These are phyloP conservation scores for Schizothecium vesticola DNA, from an alignment of 495 filamentous ascomycete genomes.

Conservation along the genomic window DNA sequence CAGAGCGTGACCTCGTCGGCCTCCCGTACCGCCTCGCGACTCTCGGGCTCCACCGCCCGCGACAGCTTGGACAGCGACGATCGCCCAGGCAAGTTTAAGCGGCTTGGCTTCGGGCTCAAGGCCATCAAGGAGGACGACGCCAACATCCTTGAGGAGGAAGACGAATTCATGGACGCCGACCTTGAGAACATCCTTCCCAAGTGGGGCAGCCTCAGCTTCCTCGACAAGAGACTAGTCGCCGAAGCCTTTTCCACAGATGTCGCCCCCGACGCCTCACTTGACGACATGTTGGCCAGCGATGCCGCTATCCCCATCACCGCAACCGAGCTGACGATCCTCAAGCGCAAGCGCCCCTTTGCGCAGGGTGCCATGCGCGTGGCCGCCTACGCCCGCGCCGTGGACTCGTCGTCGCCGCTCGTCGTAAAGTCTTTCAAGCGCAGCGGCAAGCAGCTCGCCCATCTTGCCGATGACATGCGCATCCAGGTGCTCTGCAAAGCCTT, in stretches of 20 bases:
- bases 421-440: slow-evolving; percentile 29
- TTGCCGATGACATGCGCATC: slow-evolving; percentile 32
- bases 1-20: slow-evolving; percentile 29
- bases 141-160: slow-evolving; percentile 14
- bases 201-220: slow-evolving; percentile 27
- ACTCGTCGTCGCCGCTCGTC: slow-evolving; percentile 24
- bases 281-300: slow-evolving; percentile 13
- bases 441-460: slow-evolving; percentile 21
- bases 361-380: slow-evolving; percentile 28
- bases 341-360: slow-evolving; percentile 27
- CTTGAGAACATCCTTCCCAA: slow-evolving; percentile 20
- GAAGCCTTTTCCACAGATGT: slow-evolving; percentile 29
- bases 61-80: neutral
- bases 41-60: slow-evolving; percentile 1
- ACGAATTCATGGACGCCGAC: neutral
- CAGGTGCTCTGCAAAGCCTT: slow-evolving; percentile 37
- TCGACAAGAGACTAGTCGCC: slow-evolving; percentile 22
- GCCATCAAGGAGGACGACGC: slow-evolving; percentile 17
- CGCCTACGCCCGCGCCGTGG: slow-evolving; percentile 26
- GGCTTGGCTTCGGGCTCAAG: slow-evolving; percentile 6
- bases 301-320: slow-evolving; percentile 22
- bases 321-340: slow-evolving; percentile 24
- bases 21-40: slow-evolving; percentile 27
- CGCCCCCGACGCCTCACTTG: neutral
- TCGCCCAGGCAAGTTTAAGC: neutral